These are phyloP conservation scores for Cytospora paraplurivora DNA, from an alignment of 2,329 filamentous ascomycete species.

Conservation along the genomic window DNA sequence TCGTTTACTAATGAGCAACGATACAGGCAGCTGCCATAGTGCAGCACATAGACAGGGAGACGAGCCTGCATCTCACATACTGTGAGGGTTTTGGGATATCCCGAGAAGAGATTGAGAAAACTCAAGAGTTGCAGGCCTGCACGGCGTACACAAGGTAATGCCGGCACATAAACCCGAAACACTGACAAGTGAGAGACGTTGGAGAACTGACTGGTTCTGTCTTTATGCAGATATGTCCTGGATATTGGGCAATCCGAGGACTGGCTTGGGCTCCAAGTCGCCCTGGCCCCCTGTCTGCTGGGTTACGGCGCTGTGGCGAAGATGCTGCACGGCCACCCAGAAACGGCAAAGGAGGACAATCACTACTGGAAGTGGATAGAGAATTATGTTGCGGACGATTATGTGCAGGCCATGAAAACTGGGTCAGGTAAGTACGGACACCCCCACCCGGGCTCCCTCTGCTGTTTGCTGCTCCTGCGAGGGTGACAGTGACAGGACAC, in stretches of 20 bases:
- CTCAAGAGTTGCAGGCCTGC: slow-evolving; percentile 61
- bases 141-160: slow-evolving; percentile 43
- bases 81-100: slow-evolving; percentile 80
- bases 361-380: slow-evolving; percentile 89
- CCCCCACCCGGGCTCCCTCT: neutral
- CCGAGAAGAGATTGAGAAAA: slow-evolving; percentile 68
- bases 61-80: slow-evolving; percentile 78
- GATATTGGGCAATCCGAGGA: slow-evolving; percentile 87
- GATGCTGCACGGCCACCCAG: slow-evolving; percentile 65
- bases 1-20: neutral
- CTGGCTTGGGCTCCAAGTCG: slow-evolving; percentile 83
- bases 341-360: slow-evolving; percentile 66
- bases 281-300: slow-evolving; percentile 84
- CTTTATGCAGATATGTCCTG: slow-evolving; percentile 67
- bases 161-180: slow-evolving; percentile 43
- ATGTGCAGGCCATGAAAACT: slow-evolving; percentile 68
- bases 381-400: slow-evolving; percentile 83
- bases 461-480: neutral
- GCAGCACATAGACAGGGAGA: slow-evolving; percentile 75
- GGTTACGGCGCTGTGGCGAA: slow-evolving; percentile 82
- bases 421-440: slow-evolving; percentile 62
- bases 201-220: slow-evolving; percentile 12
- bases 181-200: slow-evolving; percentile 76
- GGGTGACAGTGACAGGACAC: neutral
- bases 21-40: slow-evolving; percentile 59